Evolutionary conservation across 2,329 filamentous ascomycete genomes (phyloP), one percentile per base, ranked within the genome.

Genomic region (Diatrype stigma): DNA sequence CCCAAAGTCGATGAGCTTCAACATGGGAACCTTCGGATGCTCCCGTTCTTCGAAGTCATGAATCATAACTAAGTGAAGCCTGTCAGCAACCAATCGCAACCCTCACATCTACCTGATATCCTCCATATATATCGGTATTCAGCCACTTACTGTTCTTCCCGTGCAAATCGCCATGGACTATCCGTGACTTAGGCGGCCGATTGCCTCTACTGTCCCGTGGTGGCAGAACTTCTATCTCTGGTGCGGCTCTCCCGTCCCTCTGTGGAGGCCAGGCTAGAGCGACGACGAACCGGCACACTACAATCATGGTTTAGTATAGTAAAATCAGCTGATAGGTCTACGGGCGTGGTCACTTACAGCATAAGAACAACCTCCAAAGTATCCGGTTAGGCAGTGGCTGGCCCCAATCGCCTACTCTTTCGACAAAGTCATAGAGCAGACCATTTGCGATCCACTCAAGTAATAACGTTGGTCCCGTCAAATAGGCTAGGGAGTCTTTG

Each of bases 1-100:
- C 21, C 59, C 59, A 32, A 61, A 60, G 49, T 61, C 59, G 40
- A 61, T 60, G 17, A 60, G 45, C 42, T 56, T 57, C 5, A 61
- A 48, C 8, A 56, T 44, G 1, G 58, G 56, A 3, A 60, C 44
- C 4, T 38, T n/a, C 1, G 8, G 19, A 23, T 61, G 59, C 19
- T 57, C 56, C 3, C n/a, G 2, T 6, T 45, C 44, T 26, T 60
- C 56, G 21, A 57, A 44, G 12, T 54, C 46, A 16, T 55, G 52
- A 22, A 61, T 51, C 56, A 61, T 59, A 23, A 61, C 59, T 61
- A 49, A 46, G n/a, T 44, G 7, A 37, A 38, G 6, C 3, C 12
- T 47, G 22, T 51, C 0, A 50, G 46, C 26, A 17, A 37, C 11
- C 10, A 26, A 28, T 0, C 12, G n/a, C n/a, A n/a, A n/a, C n/a